Base-by-base conservation (phyloP, 1,284 basidiomycete genomes). In the Naganishia liquefaciens region DNA sequence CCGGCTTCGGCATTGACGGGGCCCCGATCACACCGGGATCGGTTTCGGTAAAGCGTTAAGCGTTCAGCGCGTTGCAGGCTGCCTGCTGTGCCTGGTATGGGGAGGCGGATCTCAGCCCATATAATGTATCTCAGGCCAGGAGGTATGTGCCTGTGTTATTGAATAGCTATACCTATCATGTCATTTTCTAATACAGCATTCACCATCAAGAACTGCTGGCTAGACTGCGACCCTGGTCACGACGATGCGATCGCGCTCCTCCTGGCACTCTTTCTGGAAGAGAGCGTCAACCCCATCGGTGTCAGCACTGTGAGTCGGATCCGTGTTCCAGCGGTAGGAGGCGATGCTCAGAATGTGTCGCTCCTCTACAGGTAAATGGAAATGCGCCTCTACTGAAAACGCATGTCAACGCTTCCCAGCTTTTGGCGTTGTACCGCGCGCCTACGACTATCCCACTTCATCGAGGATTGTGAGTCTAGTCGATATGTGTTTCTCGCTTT, bases 141-240 rank as follows among this genome's bases (percentile, higher is more conserved):
- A 44, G 43, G 46, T 37, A 37, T 37, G 33, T 37, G 33, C 6
- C 6, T 37, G 33, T 37, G 33, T 37, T 49, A 10, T 7, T 27
- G 13, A 25, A 21, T 27, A n/a, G 47, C 51, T 39, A 37, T 53
- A 27, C 33, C 33, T 28, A 39, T 33, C 51, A 39, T 53, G 51
- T 53, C 51, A 2, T 23, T 53, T 10, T 7, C 51, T 21, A n/a
- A 39, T 7, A 21, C 30, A 6, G 15, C 37, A 21, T 13, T 13
- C n/a, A 25, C 44, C 39, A 28, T 46, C 37, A 28, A 37, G n/a
- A 54, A 44, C n/a, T 39, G 52, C 62, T 65, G 64, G 64, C 28
- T 65, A 4, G 64, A 65, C 51, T 65, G 65, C 49, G 65, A 66
- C 42, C 61, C 61, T 13, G 65, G 65, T 5, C 65, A 66, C 43